These are phyloP conservation scores for Psilocybe cubensis DNA, from an alignment of 768 basidiomycete genomes.

Conservation along the genomic window DNA sequence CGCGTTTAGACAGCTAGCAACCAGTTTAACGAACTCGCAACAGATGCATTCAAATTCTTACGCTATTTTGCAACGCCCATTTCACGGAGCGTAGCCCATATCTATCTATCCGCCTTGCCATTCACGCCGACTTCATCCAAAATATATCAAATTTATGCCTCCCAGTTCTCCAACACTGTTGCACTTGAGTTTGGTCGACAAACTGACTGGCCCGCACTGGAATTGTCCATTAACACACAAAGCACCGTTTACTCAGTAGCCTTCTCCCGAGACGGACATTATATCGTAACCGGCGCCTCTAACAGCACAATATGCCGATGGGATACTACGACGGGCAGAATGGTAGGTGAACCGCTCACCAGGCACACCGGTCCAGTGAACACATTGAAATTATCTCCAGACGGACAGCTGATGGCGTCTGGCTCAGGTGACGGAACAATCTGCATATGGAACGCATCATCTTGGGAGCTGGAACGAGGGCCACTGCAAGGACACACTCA, in stretches of 20 bases:
- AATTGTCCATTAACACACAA: background rate
- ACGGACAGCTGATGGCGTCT: constrained; percentile 14
- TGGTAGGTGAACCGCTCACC: background rate
- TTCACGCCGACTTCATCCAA: constrained; percentile 30
- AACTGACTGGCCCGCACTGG: background rate
- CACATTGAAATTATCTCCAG: constrained; percentile 21
- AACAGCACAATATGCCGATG: constrained; percentile 31
- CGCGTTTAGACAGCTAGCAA: background rate
- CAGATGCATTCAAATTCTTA: constrained; percentile 33
- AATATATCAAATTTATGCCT: constrained; percentile 18
- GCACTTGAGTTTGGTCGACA: constrained; percentile 10
- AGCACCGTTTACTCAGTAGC: background rate
- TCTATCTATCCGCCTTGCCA: constrained; percentile 42
- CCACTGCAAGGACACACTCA: background rate
- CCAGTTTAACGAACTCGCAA: constrained; percentile 1
- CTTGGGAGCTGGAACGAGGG: background rate
- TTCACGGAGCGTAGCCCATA: constrained; percentile 34
- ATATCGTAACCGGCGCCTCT: constrained; percentile 37
- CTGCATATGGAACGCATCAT: background rate
- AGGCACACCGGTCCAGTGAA: constrained; percentile 11
- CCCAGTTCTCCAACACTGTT: constrained; percentile 12
- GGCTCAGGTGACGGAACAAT: background rate
- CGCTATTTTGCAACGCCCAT: constrained; percentile 30
- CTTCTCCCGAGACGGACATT: background rate
- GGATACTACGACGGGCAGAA: background rate